Conservation (phyloP, 2,329 filamentous ascomycete genomes). For the Leptosphaerulina australis region DNA sequence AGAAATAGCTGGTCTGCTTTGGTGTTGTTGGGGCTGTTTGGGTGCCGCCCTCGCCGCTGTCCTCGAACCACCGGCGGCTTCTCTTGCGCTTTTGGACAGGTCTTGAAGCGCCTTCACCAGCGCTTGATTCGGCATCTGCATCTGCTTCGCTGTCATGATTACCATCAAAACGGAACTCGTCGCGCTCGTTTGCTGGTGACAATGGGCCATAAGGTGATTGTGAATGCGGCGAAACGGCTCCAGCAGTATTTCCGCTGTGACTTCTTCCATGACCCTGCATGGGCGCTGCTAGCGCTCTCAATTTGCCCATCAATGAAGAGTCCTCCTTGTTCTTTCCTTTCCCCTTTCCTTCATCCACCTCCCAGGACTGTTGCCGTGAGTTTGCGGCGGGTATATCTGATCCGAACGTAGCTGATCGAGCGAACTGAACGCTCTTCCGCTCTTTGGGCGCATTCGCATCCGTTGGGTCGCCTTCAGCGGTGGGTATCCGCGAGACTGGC, state of each 20-base stretch:
- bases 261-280: conserved; percentile 58
- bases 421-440: conserved; percentile 78
- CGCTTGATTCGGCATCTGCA: conserved; percentile 84
- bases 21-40: conserved; percentile 73
- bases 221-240: conserved; percentile 47
- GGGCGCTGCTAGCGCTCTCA: conserved; percentile 73
- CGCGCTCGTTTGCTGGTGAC: conserved; percentile 57
- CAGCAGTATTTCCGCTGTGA: conserved; percentile 53
- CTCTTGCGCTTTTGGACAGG: conserved; percentile 65
- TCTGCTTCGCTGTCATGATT: conserved; percentile 72
- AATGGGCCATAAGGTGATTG: conserved; percentile 49
- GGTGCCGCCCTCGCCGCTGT: conserved; percentile 53
- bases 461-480: conserved; percentile 39
- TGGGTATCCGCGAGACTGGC: conserved; percentile 41
- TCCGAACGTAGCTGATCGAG: conserved; percentile 52
- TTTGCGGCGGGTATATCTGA: conserved; percentile 56
- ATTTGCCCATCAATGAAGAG: conserved; percentile 75
- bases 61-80: conserved; percentile 61
- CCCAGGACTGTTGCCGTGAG: conserved; percentile 68
- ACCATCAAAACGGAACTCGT: conserved; percentile 58
- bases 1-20: conserved; percentile 60
- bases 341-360: conserved; percentile 67
- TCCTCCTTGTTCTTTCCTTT: conserved; percentile 56
- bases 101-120: conserved; percentile 65
- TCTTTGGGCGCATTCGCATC: conserved; percentile 44